Evolutionary conservation across 257 asterid species (phyloP), one percentile per base, ranked within the genome.

Genomic region (Fraxinus americana): DNA sequence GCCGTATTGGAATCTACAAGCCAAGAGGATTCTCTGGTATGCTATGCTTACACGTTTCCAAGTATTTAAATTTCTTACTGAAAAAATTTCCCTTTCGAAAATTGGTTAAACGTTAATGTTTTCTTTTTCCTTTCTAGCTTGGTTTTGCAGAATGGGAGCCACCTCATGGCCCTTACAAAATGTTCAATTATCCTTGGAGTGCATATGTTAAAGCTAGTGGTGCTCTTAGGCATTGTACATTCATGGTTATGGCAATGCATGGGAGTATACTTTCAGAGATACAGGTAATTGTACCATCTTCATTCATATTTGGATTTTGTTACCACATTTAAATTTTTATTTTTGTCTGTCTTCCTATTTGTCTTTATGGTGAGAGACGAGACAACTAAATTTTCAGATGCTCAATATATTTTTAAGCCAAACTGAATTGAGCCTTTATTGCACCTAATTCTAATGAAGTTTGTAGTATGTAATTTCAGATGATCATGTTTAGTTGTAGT

Each of bases 261-360:
- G 97, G 97, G 38, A 89, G 95, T 88, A 82, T 91, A 71, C 85
- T 91, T n/a, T 89, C 94, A n/a, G 97, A 92, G 85, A 91, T 92
- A 82, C 95, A 87, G 94, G 97, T 91, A 72, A 57, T 45, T 45
- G n/a, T 45, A 43, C 17, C 19, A 45, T 45, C 19, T 12, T 45
- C 52, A 45, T 45, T 45, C 52, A 12, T 45, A 43, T 11, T 39
- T 13, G 52, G 16, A 13, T 45, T 14, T 12, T 45, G 52, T 45
- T 45, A 45, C 52, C 52, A 12, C 19, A 13, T 45, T 45, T 45
- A 45, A 14, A 45, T 13, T 12, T 45, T 45, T 45, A 13, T 45
- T 45, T 41, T 45, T 45, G 6, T 45, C 19, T 4, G 54, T 45
- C 54, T 45, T 45, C 54, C 19, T 45, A 45, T 45, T 11, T 41